Evolutionary conservation across 2,329 filamentous ascomycete species (phyloP), one percentile per base, ranked within the genome.

Genomic region (Madurella fahalii): DNA sequence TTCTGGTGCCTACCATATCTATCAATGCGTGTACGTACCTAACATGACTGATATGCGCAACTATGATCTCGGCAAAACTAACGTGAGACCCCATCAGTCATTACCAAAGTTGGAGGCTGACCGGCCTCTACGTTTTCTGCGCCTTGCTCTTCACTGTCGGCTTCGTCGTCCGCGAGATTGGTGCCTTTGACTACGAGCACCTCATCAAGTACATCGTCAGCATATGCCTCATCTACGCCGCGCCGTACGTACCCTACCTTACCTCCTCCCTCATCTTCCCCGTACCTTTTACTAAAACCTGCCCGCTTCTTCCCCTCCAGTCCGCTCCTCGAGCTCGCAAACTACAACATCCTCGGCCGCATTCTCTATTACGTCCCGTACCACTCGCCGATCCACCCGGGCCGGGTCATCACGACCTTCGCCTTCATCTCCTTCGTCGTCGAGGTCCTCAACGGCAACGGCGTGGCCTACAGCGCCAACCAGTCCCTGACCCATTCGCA

Each of bases 341-440:
- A 83, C 63, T 83, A 83, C 66, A 75, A 81, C 62, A 72, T 82
- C 50, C 74, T 84, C 43, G 77, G 75, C 2, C 74, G 79, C 2
- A 71, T 81, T 15, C 70, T 84, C n/a, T 78, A 77, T 66, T 83
- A 82, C 63, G 71, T 80, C 2, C 81, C 81, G 0, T 80, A 81
- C 61, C 71, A 77, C 53, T 71, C 79, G 0, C 79, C 80, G 0
- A 66, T 77, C 44, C 66, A 72, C 39, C 72, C 73, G 0, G 67
- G 68, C 37, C 67, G 67, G 12, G 69, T 75, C 17, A 54, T 74
- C 12, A 67, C 67, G 5, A 72, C 68, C 13, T 76, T 77, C 58
- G 69, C 67, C 30, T 64, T 63, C 18, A 57, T 76, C 7, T 59
- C 58, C 32, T 20, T 40, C 50, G 18, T 57, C 18, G 41, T 61